A percentile compares a stretch with the other conserved stretches of the same genome.
Conservation (phyloP, 2,329 filamentous ascomycete species). For the Aspergillus calidoustus region DNA sequence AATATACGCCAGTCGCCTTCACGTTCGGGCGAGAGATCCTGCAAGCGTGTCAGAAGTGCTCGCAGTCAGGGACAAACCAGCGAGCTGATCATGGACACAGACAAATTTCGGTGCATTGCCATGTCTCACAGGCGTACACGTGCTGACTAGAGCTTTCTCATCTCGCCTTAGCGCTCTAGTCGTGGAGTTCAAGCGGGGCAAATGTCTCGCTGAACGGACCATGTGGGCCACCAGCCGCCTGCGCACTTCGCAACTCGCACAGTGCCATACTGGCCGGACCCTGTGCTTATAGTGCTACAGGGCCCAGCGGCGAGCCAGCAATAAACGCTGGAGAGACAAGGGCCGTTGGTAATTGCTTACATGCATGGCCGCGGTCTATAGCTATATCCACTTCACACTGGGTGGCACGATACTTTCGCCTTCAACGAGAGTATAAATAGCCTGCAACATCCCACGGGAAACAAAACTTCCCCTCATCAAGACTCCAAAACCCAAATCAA, state of each 20-base stretch:
- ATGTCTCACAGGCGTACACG: no score
- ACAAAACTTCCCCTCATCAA: not conserved
- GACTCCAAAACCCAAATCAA: not conserved
- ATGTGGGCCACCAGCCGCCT: not conserved
- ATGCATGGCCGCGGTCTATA: not conserved
- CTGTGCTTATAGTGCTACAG: not conserved
- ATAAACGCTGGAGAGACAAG: not conserved
- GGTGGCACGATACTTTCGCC: not conserved
- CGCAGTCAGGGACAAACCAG: not conserved
- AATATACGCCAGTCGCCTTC: not conserved
- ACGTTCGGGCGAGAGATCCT: not conserved
- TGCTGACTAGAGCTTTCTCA: not conserved
- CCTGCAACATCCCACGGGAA: not conserved
- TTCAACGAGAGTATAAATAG: not conserved
- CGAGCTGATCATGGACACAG: not conserved
- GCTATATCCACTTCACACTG: not conserved
- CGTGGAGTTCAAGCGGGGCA: not conserved
- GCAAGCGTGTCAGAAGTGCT: not conserved
- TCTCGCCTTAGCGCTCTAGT: not conserved
- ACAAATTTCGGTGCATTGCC: not conserved
- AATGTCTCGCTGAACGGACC: not conserved
- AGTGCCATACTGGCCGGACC: not conserved
- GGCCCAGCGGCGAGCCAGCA: not conserved
- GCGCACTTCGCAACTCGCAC: not conserved
- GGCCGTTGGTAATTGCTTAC: not conserved